Evolutionary conservation across 2,329 filamentous ascomycete genomes (phyloP), one percentile per base, ranked within the genome.

Genomic region (Coniochaeta prunicola): DNA sequence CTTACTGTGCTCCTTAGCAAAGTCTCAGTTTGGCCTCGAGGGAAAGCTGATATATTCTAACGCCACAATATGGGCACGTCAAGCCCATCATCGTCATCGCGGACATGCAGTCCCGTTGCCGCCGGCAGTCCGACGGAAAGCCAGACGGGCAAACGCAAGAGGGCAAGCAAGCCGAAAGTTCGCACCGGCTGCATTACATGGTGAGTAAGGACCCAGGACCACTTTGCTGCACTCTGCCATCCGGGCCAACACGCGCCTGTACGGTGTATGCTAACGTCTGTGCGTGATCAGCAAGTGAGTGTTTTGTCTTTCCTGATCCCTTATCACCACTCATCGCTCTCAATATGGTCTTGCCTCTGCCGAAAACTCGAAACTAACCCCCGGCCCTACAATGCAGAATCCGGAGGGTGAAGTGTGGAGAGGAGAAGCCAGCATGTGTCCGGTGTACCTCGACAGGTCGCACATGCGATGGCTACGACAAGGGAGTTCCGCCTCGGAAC

Each of bases 391-490:
- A 50, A 26, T 45, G 4, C 34, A 73, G 71, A 64, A 74, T 73
- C 36, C 67, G 72, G 58, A 66, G 70, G 24, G 66, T 74, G 12
- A 73, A 73, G 58, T 74, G 71, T 59, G 71, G 69, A 59, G 70
- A 74, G 59, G 67, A 66, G 24, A 70, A 71, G 40, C 71, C 71
- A 1, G 64, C 66, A 7, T 74, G 71, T 59, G 60, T 67, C 21
- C 67, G 69, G 33, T 74, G 72, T 62, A 68, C 67, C 3, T 50
- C 45, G 24, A 73, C 70, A 4, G 70, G 71, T 3, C 65, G 70
- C 28, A 69, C 64, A 57, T 73, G 71, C 59, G 71, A 73, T 59
- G 71, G 71, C 53, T 50, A 50, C 12, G 75, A 77, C 63, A 70
- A 66, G 57, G 59, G 59, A 58, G 64, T 56, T n/a, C 56, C 57